These are phyloP conservation scores for Fusarium virguliforme DNA, from an alignment of 2,329 filamentous ascomycete genomes.

Conservation along the genomic window DNA sequence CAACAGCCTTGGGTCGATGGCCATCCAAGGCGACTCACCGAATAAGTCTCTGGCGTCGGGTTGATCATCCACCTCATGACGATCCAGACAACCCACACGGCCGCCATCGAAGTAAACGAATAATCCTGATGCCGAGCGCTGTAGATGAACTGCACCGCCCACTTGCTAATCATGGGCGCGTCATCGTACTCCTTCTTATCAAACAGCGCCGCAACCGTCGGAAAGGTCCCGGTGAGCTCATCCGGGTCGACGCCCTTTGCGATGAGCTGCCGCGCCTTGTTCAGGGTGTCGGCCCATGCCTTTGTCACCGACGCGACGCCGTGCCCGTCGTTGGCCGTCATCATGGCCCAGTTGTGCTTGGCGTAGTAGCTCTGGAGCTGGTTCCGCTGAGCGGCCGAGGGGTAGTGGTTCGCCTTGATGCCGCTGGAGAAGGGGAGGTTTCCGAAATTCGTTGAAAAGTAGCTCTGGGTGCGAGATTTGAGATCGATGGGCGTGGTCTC, in stretches of 20 bases:
- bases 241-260: constrained; percentile 16
- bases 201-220: constrained; percentile 28
- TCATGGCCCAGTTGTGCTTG: constrained; percentile 34
- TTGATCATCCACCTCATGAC: constrained; percentile 33
- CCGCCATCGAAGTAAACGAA: constrained; percentile 28
- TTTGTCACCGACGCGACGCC: constrained; percentile 28
- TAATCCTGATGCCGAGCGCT: constrained; percentile 20
- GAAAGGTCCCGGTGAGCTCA: constrained; percentile 25
- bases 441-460: constrained; percentile 32
- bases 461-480: background rate
- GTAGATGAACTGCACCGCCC: constrained; percentile 40
- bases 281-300: constrained; percentile 34
- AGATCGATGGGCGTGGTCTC: constrained; percentile 15
- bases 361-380: constrained; percentile 33
- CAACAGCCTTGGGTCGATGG: background rate
- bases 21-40: constrained; percentile 11
- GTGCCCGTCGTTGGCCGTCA: constrained; percentile 32
- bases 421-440: constrained; percentile 37
- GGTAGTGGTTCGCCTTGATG: constrained; percentile 40
- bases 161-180: constrained; percentile 34
- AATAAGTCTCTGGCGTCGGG: constrained; percentile 24
- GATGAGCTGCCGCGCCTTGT: constrained; percentile 26
- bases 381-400: constrained; percentile 15
- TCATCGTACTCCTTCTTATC: constrained; percentile 31
- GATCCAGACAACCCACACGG: constrained; percentile 28